These are phyloP conservation scores for Colletotrichum sp. DNA, from an alignment of 2,329 filamentous ascomycete genomes.

Conservation along the genomic window DNA sequence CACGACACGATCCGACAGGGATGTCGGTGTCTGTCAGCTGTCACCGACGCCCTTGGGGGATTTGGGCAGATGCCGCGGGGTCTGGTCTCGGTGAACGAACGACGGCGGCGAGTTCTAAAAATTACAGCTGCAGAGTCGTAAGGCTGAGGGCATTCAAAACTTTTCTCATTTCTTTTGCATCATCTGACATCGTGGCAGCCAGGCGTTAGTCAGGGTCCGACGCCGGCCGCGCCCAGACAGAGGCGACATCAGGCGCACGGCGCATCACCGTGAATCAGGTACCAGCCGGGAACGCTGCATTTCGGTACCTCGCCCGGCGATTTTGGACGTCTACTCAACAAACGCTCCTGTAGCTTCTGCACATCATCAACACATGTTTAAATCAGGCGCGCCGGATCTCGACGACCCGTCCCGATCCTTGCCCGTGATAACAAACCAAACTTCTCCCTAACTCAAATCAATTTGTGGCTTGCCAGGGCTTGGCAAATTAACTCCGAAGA, in stretches of 20 bases:
- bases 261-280: neutral
- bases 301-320: neutral
- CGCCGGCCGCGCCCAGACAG: neutral
- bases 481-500: conserved; percentile 5
- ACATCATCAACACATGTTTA: neutral
- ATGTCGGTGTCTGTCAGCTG: conserved; percentile 4
- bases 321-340: neutral
- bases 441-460: neutral
- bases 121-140: neutral
- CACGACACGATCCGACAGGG: neutral
- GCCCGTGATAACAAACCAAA: conserved; percentile 4
- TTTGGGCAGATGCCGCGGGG: conserved; percentile 9
- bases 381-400: neutral
- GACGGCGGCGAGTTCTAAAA: neutral
- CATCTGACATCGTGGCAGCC: neutral
- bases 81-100: neutral
- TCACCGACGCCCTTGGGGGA: neutral
- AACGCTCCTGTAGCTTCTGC: neutral
- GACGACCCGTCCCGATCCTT: neutral
- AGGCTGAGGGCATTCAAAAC: neutral
- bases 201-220: neutral
- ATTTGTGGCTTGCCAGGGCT: neutral
- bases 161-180: neutral
- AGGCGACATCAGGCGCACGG: neutral
- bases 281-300: neutral